Evolutionary conservation across 306 rosid genomes (phyloP), one percentile per base, ranked within the genome.

Genomic region (Parietaria judaica): DNA sequence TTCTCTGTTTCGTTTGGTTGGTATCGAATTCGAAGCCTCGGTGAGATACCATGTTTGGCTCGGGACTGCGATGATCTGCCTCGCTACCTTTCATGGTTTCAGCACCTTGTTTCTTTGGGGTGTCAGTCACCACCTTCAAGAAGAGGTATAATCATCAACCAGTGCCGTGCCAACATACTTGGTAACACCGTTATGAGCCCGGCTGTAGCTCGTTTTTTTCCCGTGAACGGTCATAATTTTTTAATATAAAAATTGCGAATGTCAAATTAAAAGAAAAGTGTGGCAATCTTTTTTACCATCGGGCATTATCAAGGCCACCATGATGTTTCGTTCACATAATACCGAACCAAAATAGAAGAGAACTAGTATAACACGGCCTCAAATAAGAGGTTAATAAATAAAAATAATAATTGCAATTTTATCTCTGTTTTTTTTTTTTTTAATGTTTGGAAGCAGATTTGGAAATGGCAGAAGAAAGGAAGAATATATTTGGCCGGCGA

Each of bases 91-190:
- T 59, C 98, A 92, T 74, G 96, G 96, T 3, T 78, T 52, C 34
- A 86, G 95, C 75, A 88, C 98, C 69, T 75, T 80, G 75, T 66
- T 92, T 78, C 68, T 88, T 48, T 88, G 95, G 96, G 95, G 95
- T 2, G 72, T 82, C 65, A 76, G 94, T 75, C 80, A 88, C 78
- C 67, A 84, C 63, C 77, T 92, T 48, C 88, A 82, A 53, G 67
- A 82, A 7, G 90, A 88, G 90, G 98, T 88, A 58, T 52, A 6
- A 10, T 15, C 16, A 5, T 14, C 16, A 23, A 0, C 31, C 31
- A 23, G 31, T 23, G 31, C 31, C 31, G 1, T 23, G 31, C 2
- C 31, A 23, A 23, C 31, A 23, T n/a, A n/a, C 1, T 23, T 2
- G 2, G 31, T 23, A 23, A 23, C 31, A 23, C 31, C 1, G 31